Conservation (phyloP, 2,329 filamentous ascomycete genomes). For the Aspergillus melleus region DNA sequence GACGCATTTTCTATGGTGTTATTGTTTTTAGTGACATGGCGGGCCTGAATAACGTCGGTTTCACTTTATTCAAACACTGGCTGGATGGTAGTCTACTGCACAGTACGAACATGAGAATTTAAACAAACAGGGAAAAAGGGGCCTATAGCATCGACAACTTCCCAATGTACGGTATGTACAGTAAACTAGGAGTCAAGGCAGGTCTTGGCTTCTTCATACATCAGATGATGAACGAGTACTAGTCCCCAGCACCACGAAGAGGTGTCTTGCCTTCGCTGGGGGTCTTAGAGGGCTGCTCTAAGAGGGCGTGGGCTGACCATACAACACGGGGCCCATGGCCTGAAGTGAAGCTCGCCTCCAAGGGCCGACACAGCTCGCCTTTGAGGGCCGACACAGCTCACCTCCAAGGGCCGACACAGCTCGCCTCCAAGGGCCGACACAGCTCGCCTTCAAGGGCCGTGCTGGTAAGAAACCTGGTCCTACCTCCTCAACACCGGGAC, state of each 20-base stretch:
- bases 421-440: too few relatives aligned
- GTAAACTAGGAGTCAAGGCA: not conserved
- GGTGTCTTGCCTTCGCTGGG: not conserved
- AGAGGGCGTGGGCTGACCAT: too few relatives aligned
- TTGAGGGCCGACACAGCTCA: too few relatives aligned
- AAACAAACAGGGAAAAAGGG: not conserved
- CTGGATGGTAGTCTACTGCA: not conserved
- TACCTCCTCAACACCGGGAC: too few relatives aligned
- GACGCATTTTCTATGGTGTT: not conserved
- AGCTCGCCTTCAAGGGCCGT: too few relatives aligned
- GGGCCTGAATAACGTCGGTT: not conserved
- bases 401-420: too few relatives aligned
- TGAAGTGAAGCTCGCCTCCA: too few relatives aligned
- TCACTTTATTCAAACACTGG: too few relatives aligned
- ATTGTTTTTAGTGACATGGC: not conserved
- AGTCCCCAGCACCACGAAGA: constrained; percentile 1
- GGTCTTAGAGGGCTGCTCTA: not conserved
- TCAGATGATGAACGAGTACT: not conserved
- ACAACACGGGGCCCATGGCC: too few relatives aligned
- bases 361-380: too few relatives aligned
- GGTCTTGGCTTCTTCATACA: constrained; percentile 1
- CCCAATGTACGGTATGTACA: not conserved
- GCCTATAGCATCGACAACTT: not conserved
- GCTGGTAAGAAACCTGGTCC: too few relatives aligned
- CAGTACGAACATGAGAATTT: not conserved